Conservation (phyloP, 1,139 yeast genomes). For the Groenewaldozyma auringiensis region DNA sequence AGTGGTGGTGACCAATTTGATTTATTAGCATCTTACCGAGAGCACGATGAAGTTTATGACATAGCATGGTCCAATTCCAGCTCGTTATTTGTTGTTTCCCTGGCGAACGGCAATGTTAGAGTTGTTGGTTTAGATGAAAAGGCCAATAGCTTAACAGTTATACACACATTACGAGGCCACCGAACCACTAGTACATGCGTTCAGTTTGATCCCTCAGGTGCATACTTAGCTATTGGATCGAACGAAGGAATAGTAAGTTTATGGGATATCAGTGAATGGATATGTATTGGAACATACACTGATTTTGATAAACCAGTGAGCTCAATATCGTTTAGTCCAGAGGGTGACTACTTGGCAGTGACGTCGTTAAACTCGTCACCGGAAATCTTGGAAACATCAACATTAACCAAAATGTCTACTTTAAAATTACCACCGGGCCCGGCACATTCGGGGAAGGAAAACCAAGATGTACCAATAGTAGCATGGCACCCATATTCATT, state of each 20-base stretch:
- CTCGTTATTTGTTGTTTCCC: slow-evolving; percentile 26
- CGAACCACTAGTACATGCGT: slow-evolving; percentile 47
- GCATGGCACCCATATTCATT: slow-evolving; percentile 30
- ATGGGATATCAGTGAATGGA: slow-evolving; percentile 47
- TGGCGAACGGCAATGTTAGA: slow-evolving; percentile 31
- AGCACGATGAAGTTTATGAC: slow-evolving; percentile 32
- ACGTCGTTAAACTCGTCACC: slow-evolving; percentile 25
- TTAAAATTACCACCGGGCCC: background rate
- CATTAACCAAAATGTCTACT: background rate
- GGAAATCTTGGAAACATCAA: slow-evolving; percentile 21
- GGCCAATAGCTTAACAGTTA: slow-evolving; percentile 13
- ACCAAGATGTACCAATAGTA: slow-evolving; percentile 16
- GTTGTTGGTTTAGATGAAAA: slow-evolving; percentile 15
- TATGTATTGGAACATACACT: slow-evolving; percentile 39
- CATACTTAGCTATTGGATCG: slow-evolving; percentile 51
- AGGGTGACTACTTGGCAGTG: slow-evolving; percentile 30
- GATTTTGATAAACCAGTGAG: slow-evolving; percentile 37
- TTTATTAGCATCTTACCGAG: slow-evolving; percentile 16
- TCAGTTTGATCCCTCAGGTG: slow-evolving; percentile 53
- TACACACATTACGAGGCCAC: slow-evolving; percentile 40
- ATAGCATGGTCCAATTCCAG: slow-evolving; percentile 30
- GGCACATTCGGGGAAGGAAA: slow-evolving; percentile 4
- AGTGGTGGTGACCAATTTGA: slow-evolving; percentile 10
- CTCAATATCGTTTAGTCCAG: slow-evolving; percentile 29
- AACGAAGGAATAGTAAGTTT: slow-evolving; percentile 62